A percentile compares a stretch with the other conserved stretches of the same genome.
Evolutionary conservation across 345 rosid genomes (phyloP).

Genomic region (Dipteronia sinensis): DNA sequence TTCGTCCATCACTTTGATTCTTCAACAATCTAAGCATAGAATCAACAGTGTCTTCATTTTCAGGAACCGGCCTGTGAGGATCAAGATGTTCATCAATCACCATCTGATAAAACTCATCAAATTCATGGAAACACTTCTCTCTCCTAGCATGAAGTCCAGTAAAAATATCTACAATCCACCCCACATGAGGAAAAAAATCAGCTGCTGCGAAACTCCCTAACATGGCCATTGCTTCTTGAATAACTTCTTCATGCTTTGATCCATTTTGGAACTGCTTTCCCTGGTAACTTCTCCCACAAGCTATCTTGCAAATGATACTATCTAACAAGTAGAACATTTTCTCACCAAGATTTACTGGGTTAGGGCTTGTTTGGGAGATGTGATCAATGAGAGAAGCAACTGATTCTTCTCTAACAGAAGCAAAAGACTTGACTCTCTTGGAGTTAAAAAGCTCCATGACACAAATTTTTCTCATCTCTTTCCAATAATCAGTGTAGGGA

Average conservation of each 20-base stretch:
- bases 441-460: background rate
- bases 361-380: background rate
- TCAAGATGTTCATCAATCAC: background rate
- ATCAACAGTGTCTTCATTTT: background rate
- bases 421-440: conserved; percentile 1
- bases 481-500: background rate
- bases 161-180: too few relatives aligned
- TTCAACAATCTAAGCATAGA: background rate
- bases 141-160: background rate
- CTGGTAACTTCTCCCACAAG: background rate
- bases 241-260: background rate
- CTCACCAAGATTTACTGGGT: background rate
- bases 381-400: background rate
- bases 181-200: too few relatives aligned
- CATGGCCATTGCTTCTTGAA: background rate
- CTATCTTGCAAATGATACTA: background rate
- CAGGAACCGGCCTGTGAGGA: background rate
- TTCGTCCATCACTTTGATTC: background rate
- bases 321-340: background rate
- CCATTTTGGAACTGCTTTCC: background rate
- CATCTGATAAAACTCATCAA: background rate
- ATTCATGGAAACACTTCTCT: background rate
- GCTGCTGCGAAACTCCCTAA: background rate
- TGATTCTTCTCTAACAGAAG: background rate
- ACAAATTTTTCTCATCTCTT: background rate